These are phyloP conservation scores for Inonotus obliquus DNA, from an alignment of 1,284 basidiomycete genomes.

Conservation along the genomic window DNA sequence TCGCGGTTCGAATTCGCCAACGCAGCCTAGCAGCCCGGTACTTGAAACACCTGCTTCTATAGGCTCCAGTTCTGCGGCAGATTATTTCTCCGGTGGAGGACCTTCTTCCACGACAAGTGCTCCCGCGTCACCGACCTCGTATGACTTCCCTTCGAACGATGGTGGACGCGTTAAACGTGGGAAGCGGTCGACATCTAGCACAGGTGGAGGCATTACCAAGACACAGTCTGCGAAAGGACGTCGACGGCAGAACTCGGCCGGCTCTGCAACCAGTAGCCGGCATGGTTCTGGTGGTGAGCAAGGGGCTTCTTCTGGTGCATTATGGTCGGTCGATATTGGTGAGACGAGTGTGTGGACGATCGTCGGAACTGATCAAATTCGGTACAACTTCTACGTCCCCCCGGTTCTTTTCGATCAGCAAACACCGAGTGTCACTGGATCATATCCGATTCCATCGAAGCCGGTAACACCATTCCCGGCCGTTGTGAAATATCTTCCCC, in stretches of 20 bases:
- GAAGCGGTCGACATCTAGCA: conserved; percentile 71
- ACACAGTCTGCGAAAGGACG: conserved; percentile 56
- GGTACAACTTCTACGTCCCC: conserved; percentile 92
- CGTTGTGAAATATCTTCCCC: conserved; percentile 81
- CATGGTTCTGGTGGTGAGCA: conserved; percentile 61
- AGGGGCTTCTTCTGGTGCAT: conserved; percentile 67
- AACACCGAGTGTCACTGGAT: conserved; percentile 52
- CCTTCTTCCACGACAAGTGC: conserved; percentile 29
- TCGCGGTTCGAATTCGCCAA: conserved; percentile 49
- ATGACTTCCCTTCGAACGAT: conserved; percentile 72
- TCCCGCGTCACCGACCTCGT: conserved; percentile 61
- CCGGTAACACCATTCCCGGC: conserved; percentile 85
- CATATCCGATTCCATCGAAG: conserved; percentile 73
- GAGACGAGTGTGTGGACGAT: conserved; percentile 93
- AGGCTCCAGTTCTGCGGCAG: conserved; percentile 37
- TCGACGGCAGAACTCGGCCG: conserved; percentile 68
- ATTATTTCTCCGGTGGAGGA: conserved; percentile 64
- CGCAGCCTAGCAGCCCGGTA: conserved; percentile 61
- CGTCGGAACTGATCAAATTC: conserved; percentile 83
- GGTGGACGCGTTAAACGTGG: conserved; percentile 75
- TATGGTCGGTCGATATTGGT: conserved; percentile 84
- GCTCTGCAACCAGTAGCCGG: conserved; percentile 57
- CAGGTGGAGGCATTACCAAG: conserved; percentile 55
- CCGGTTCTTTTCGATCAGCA: conserved; percentile 76
- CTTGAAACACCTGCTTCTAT: conserved; percentile 55